Percentiles rank a stretch among this genome's conserved stretches.
phyloP scores from a whole-genome alignment of 495 filamentous ascomycete species.

The Aspergillus egyptiacus region DNA sequence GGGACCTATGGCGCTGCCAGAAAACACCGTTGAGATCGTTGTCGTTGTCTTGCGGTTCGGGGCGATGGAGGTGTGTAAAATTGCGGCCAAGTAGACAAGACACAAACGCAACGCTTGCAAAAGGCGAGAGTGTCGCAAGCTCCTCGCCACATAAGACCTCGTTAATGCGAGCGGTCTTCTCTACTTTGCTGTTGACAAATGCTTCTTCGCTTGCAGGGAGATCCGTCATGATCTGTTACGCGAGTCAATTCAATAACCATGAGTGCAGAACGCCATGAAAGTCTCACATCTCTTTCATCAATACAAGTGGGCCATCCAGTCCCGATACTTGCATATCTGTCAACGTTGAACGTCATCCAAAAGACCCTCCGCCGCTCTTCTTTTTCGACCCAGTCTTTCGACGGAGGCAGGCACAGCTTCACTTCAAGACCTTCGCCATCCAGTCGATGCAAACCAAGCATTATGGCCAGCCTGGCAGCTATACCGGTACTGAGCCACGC shows the following conservation, averaged over 20 bases:
- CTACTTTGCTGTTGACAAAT: slow-evolving; percentile 72
- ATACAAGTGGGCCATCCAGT: slow-evolving; percentile 96
- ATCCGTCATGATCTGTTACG: slow-evolving; percentile 65
- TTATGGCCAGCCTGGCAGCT: slow-evolving; percentile 68
- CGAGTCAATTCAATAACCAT: slow-evolving; percentile 7
- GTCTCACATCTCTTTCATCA: slow-evolving; percentile 77
- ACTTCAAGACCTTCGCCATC: slow-evolving; percentile 85
- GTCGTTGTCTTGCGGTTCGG: slow-evolving; percentile 73
- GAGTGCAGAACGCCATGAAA: neutral
- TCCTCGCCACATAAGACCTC: slow-evolving; percentile 70
- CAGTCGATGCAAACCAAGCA: slow-evolving; percentile 89
- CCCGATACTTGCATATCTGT: slow-evolving; percentile 92
- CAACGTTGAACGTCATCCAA: slow-evolving; percentile 86
- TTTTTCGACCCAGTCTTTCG: slow-evolving; percentile 86
- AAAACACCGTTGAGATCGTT: slow-evolving; percentile 89
- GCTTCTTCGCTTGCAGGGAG: slow-evolving; percentile 80
- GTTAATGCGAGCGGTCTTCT: slow-evolving; percentile 59
- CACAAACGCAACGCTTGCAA: slow-evolving; percentile 77
- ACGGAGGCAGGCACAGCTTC: slow-evolving; percentile 80
- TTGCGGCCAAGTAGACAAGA: slow-evolving; percentile 92
- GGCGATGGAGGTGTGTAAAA: slow-evolving; percentile 86
- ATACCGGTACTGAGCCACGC: slow-evolving; percentile 91
- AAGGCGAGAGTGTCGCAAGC: slow-evolving; percentile 64
- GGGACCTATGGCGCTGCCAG: slow-evolving; percentile 85
- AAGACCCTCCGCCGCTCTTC: slow-evolving; percentile 91